These are phyloP conservation scores for Helichrysum umbraculigerum DNA, from an alignment of 129 eudicot genomes.

Conservation along the genomic window DNA sequence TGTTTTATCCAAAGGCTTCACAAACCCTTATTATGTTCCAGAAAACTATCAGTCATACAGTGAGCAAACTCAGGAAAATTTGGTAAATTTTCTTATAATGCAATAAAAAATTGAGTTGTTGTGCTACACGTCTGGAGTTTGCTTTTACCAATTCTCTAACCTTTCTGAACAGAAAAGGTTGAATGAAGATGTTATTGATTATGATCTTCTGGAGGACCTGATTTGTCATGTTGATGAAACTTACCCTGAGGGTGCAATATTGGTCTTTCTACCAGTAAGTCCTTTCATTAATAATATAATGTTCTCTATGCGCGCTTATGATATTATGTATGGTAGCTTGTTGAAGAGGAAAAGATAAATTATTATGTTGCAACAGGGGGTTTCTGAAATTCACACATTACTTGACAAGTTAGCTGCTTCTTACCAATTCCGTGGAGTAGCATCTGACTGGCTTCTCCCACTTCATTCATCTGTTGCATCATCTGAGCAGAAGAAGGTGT, in stretches of 20 bases:
- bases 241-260: constrained; percentile 80
- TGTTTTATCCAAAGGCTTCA: constrained; percentile 58
- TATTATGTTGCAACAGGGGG: constrained; percentile 57
- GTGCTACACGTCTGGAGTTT: constrained; percentile 4
- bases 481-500: constrained; percentile 86
- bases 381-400: constrained; percentile 75
- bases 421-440: constrained; percentile 71
- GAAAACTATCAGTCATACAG: constrained; percentile 64
- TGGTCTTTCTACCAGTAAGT: constrained; percentile 84
- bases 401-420: constrained; percentile 78
- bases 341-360: constrained; percentile 10
- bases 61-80: constrained; percentile 78
- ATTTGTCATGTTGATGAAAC: constrained; percentile 80
- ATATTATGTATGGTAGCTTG: constrained; percentile 6
- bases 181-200: constrained; percentile 92
- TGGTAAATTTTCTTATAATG: constrained; percentile 50
- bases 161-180: constrained; percentile 61
- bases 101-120: constrained; percentile 1
- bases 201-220: constrained; percentile 94
- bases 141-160: constrained; percentile 9
- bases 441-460: constrained; percentile 91
- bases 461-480: constrained; percentile 89
- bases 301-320: constrained; percentile 9
- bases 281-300: constrained; percentile 1
- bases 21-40: constrained; percentile 65